Evolutionary conservation across 345 rosid genomes (phyloP), one percentile per base, ranked within the genome.

Genomic region (Dipteronia dyeriana): DNA sequence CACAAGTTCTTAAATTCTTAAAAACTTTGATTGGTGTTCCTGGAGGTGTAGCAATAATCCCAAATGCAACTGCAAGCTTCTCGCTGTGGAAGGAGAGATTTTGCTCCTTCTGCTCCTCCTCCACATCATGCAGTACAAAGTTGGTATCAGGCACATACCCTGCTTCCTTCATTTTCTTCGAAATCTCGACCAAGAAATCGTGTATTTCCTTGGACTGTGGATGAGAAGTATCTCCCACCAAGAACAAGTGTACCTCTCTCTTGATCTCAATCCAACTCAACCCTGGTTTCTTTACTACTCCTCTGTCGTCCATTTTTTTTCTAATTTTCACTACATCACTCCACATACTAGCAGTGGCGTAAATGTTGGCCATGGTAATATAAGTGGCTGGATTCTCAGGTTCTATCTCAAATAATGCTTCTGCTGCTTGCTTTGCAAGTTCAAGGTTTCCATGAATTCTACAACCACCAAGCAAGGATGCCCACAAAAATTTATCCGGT

Each of bases 11-110:
- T 71, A 95, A 82, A 68, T 95, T 95, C 94, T 95, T 95, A 72
- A 79, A 90, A 63, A 95, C 91, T 80, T 93, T 95, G 66, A 95
- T 75, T 10, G 87, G 84, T 16, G 93, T 84, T 79, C 95, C 97
- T 12, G 87, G 82, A 6, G 74, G 70, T 22, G 97, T 95, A 17
- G 97, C 75, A 72, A 95, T 79, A 75, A 95, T 88, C 45, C 97
- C 97, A 74, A 85, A 91, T 16, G 98, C 98, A 80, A 91, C 89
- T 1, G 98, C 97, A 64, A 95, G 91, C 82, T 92, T 95, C 90
- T 95, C 98, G 34, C 98, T 87, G 84, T 95, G 97, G 79, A 88
- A 89, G 45, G 86, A 87, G 19, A 93, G 95, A 70, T 88, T 90
- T 72, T 95, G 88, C 88, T 90, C 97, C 80, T 90, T 93, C 83